Evolutionary conservation across 495 filamentous ascomycete genomes (phyloP).

Genomic region (Penicillium paradoxum): DNA sequence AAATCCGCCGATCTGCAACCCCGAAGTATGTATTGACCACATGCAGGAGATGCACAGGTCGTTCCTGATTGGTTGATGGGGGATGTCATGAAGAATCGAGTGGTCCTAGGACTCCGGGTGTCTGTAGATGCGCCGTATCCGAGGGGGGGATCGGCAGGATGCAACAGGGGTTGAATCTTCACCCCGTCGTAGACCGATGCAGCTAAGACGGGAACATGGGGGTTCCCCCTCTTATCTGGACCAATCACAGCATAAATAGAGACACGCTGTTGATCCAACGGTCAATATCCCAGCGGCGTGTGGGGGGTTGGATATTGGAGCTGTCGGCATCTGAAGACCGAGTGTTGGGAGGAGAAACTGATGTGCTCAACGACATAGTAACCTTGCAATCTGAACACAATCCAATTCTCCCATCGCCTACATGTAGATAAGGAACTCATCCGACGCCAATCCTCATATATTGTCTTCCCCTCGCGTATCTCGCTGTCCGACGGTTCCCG

Average conservation of each 20-base stretch:
- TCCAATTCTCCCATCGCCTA: neutral
- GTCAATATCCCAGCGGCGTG: neutral
- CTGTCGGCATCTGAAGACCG: neutral
- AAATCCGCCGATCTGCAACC: slow-evolving; percentile 17
- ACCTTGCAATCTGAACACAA: too few species aligned
- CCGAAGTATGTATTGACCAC: neutral
- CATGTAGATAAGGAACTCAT: neutral
- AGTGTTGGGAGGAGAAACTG: neutral
- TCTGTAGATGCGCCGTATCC: neutral
- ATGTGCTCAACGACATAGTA: too few species aligned
- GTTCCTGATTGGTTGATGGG: neutral
- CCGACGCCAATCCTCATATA: neutral
- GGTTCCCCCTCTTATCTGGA: slow-evolving; percentile 1
- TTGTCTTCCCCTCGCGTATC: slow-evolving; percentile 1
- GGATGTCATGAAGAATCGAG: slow-evolving; percentile 17
- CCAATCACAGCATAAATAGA: neutral
- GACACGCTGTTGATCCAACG: slow-evolving; percentile 7
- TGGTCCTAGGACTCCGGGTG: slow-evolving; percentile 4
- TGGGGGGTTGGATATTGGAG: neutral
- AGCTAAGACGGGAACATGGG: neutral
- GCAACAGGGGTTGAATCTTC: neutral
- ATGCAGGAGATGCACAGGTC: neutral
- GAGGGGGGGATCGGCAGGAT: slow-evolving; percentile 10
- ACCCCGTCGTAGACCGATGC: neutral
- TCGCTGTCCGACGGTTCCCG: slow-evolving; percentile 26